A percentile compares a stretch with the other conserved stretches of the same genome.
Evolutionary conservation across 2,329 filamentous ascomycete species (phyloP).

Genomic region (Arthrobotrys conoides): DNA sequence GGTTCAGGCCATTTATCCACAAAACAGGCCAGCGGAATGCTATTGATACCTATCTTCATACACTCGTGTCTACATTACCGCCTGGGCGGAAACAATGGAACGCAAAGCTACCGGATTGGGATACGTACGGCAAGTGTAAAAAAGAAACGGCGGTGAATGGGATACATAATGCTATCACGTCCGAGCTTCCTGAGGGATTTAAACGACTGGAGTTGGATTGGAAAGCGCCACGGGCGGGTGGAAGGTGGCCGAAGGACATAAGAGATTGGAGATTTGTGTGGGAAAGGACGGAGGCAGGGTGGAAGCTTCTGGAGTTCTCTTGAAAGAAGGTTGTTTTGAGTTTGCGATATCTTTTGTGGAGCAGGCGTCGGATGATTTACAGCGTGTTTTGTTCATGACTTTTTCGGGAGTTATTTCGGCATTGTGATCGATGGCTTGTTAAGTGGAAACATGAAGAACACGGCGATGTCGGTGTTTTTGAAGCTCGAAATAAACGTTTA

Average conservation of each 20-base stretch:
- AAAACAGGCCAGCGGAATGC: not conserved
- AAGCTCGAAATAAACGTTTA: not conserved
- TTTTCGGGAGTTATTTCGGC: not conserved
- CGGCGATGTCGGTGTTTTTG: conserved; percentile 4
- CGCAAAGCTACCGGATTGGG: conserved; percentile 25
- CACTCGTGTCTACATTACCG: not conserved
- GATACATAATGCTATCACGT: conserved; percentile 4
- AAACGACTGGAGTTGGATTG: conserved; percentile 28
- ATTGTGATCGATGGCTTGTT: not conserved
- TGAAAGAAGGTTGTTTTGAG: not conserved
- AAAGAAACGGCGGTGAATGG: not conserved
- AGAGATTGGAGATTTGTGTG: conserved; percentile 39
- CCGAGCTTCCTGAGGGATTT: not conserved
- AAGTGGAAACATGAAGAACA: too few species aligned
- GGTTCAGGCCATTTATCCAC: not conserved
- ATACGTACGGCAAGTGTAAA: conserved; percentile 3
- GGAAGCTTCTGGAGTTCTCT: conserved; percentile 20
- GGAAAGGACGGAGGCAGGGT: conserved; percentile 16
- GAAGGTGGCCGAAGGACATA: conserved; percentile 12
- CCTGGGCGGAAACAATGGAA: conserved; percentile 11
- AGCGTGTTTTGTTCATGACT: not conserved
- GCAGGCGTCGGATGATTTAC: not conserved
- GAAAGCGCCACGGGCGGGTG: not conserved
- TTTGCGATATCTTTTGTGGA: not conserved
- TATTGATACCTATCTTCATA: conserved; percentile 13